Percentiles rank a stretch among this genome's conserved stretches.
These are phyloP conservation scores for carrot (Daucus carota) DNA, from an alignment of 129 eudicot genomes.

Conservation along the genomic window DNA sequence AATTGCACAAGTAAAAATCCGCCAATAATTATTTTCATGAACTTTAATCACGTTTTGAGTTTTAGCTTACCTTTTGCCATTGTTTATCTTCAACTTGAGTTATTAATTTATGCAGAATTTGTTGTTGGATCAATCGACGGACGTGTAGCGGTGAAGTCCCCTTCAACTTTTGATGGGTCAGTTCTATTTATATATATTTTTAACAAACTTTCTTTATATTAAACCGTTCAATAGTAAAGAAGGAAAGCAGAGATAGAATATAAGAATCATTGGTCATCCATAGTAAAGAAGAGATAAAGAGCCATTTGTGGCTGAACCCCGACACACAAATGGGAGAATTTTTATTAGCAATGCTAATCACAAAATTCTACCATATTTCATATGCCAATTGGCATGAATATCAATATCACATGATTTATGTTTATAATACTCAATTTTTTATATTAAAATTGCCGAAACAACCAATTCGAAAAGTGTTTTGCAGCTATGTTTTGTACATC, in stretches of 20 bases:
- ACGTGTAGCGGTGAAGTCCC: slow-evolving; percentile 59
- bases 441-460: neutral
- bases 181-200: slow-evolving; percentile 16
- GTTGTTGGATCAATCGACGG: slow-evolving; percentile 93
- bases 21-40: neutral
- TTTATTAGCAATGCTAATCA: neutral
- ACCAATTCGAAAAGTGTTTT: neutral
- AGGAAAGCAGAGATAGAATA: too few relatives aligned
- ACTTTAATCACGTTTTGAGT: neutral
- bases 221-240: slow-evolving; percentile 8
- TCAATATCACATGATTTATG: neutral
- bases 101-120: slow-evolving; percentile 50
- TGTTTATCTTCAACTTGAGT: slow-evolving; percentile 1
- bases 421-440: neutral
- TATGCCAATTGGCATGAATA: neutral
- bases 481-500: neutral
- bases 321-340: neutral
- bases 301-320: neutral
- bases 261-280: neutral
- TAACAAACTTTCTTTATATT: neutral
- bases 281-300: neutral
- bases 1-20: neutral
- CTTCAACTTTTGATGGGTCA: slow-evolving; percentile 51
- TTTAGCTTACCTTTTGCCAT: neutral
- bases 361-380: neutral